These are phyloP conservation scores for Syzygium grande DNA, from an alignment of 345 rosid species.

Conservation along the genomic window DNA sequence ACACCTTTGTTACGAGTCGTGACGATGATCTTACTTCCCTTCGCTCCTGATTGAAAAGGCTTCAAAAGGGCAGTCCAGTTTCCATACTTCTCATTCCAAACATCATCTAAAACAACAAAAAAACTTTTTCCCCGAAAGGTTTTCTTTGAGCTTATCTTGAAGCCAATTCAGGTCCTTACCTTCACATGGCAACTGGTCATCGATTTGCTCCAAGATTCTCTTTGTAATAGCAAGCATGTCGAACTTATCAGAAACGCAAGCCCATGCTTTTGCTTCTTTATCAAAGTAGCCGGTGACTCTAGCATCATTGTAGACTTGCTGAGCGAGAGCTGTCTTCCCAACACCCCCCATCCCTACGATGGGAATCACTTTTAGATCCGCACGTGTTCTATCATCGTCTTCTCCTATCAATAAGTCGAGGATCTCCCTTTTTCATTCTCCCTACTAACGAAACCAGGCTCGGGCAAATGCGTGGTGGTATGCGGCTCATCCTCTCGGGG, in stretches of 20 bases:
- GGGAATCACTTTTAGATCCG: background rate
- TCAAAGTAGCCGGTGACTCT: rapidly evolving
- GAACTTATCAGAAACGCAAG: background rate
- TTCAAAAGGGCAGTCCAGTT: background rate
- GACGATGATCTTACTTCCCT: background rate
- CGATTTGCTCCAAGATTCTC: rapidly evolving
- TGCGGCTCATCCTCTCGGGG: rapidly evolving
- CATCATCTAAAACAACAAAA: background rate
- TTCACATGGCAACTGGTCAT: rapidly evolving
- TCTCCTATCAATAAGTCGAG: rapidly evolving
- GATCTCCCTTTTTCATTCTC: background rate
- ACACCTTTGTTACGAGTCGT: rapidly evolving
- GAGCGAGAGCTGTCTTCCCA: background rate
- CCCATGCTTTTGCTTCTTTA: background rate
- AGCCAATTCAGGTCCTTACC: background rate
- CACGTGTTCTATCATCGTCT: background rate
- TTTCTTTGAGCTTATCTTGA: background rate
- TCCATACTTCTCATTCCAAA: background rate
- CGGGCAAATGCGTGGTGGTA: background rate
- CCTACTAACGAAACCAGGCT: background rate
- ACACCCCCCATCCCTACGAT: background rate
- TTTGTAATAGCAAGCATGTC: background rate
- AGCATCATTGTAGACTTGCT: background rate
- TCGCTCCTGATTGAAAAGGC: background rate
- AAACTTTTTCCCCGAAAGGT: background rate